Conservation (phyloP, 2,329 filamentous ascomycete genomes). For the Alternaria tenuissima region DNA sequence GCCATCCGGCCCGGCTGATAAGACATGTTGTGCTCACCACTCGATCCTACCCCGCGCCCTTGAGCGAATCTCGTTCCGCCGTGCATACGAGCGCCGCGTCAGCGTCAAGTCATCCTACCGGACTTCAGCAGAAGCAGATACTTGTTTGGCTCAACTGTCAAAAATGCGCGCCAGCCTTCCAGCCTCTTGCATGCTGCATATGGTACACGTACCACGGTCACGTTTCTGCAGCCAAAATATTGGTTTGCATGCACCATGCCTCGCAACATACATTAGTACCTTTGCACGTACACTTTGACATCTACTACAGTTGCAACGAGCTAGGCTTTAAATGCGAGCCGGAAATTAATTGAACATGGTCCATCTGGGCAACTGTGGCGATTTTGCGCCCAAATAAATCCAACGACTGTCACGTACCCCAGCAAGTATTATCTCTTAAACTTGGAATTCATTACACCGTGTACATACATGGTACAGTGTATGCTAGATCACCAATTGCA, state of each 20-base stretch:
- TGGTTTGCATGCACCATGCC: constrained; percentile 3
- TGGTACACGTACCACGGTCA: background rate
- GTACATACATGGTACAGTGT: background rate
- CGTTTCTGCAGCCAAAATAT: background rate
- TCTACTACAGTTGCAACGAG: background rate
- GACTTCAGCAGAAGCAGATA: background rate
- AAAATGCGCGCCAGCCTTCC: background rate
- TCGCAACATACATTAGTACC: background rate
- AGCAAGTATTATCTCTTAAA: background rate
- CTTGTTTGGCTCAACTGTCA: constrained; percentile 3
- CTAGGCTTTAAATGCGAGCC: background rate
- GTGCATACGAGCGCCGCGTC: constrained; percentile 12
- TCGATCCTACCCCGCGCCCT: constrained; percentile 11
- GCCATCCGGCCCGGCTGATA: constrained; percentile 8
- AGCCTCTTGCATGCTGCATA: background rate
- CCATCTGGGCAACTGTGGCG: background rate
- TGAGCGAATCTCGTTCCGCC: constrained; percentile 2
- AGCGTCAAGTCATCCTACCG: constrained; percentile 6
- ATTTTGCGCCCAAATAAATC: background rate
- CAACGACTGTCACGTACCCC: background rate
- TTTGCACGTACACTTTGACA: background rate
- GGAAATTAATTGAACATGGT: background rate
- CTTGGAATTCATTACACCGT: background rate
- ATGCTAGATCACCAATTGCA: background rate
- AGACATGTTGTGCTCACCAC: constrained; percentile 7